Conservation (phyloP, 2,329 filamentous ascomycete species). For the Alternaria arborescens region DNA sequence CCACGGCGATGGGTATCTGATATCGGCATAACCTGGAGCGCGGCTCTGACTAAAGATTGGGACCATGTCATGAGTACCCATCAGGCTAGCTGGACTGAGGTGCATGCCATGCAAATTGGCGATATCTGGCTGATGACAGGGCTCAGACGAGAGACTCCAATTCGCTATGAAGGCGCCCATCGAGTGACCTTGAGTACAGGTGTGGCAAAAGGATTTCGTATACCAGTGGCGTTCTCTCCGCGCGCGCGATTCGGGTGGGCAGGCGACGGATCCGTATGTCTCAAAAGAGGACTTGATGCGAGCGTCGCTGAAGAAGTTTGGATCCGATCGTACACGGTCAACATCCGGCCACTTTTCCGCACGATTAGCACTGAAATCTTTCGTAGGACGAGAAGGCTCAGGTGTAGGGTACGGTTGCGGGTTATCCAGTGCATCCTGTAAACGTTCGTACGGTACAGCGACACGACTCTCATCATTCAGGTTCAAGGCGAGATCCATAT, state of each 20-base stretch:
- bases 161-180: slow-evolving; percentile 71
- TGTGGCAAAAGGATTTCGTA: slow-evolving; percentile 68
- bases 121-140: slow-evolving; percentile 81
- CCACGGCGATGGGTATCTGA: slow-evolving; percentile 74
- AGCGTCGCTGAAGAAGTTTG: slow-evolving; percentile 43
- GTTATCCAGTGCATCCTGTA: slow-evolving; percentile 38
- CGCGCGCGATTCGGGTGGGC: slow-evolving; percentile 68
- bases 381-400: slow-evolving; percentile 29
- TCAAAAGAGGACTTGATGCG: slow-evolving; percentile 53
- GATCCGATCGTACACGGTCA: slow-evolving; percentile 36
- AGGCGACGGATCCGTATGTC: slow-evolving; percentile 60
- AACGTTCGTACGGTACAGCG: slow-evolving; percentile 58
- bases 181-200: slow-evolving; percentile 71
- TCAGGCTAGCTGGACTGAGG: slow-evolving; percentile 68
- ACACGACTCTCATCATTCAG: slow-evolving; percentile 68
- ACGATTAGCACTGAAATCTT: slow-evolving; percentile 51
- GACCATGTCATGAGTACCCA: slow-evolving; percentile 69
- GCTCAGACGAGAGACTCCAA: slow-evolving; percentile 71
- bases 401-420: slow-evolving; percentile 34
- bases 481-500: slow-evolving; percentile 71
- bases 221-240: slow-evolving; percentile 70
- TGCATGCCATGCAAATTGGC: slow-evolving; percentile 77
- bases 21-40: slow-evolving; percentile 76
- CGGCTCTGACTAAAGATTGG: slow-evolving; percentile 82
- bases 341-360: slow-evolving; percentile 49